Conservation (phyloP, 257 asterid genomes). For the Gynochthodes officinalis region DNA sequence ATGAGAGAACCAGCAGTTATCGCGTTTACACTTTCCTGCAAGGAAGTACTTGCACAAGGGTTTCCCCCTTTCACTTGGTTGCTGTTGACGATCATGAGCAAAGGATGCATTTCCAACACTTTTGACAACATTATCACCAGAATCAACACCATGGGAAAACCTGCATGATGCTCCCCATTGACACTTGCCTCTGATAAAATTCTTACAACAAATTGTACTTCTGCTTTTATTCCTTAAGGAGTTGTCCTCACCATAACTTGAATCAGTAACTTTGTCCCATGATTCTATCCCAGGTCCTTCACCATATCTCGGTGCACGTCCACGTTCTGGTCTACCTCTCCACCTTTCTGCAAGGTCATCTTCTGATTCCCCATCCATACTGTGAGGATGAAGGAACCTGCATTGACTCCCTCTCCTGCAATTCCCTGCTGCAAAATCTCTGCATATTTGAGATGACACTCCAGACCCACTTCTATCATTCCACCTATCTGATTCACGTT, state of each 20-base stretch:
- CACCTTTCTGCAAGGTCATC: conserved; percentile 41
- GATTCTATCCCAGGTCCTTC: conserved; percentile 44
- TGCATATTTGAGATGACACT: conserved; percentile 57
- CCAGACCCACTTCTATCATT: conserved; percentile 52
- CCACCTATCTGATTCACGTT: conserved; percentile 52
- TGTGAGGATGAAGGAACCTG: conserved; percentile 59
- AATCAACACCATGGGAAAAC: conserved; percentile 60
- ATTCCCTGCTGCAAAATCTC: conserved; percentile 55
- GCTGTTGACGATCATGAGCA: conserved; percentile 39
- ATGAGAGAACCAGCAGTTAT: conserved; percentile 65
- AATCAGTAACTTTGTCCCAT: conserved; percentile 38
- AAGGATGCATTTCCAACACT: conserved; percentile 38
- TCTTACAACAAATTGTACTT: conserved; percentile 52
- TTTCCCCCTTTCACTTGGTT: conserved; percentile 33
- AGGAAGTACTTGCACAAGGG: conserved; percentile 61
- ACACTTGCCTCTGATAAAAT: conserved; percentile 60
- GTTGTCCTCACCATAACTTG: conserved; percentile 45
- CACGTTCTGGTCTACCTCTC: conserved; percentile 45
- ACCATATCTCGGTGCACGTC: conserved; percentile 34
- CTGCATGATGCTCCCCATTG: conserved; percentile 78
- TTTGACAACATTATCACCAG: conserved; percentile 41
- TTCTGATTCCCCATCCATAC: conserved; percentile 38
- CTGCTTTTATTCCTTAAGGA: conserved; percentile 47
- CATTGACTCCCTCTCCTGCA: conserved; percentile 83
- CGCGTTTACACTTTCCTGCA: conserved; percentile 63